These are phyloP conservation scores for Fusarium agapanthi DNA, from an alignment of 2,329 filamentous ascomycete species.

Conservation along the genomic window DNA sequence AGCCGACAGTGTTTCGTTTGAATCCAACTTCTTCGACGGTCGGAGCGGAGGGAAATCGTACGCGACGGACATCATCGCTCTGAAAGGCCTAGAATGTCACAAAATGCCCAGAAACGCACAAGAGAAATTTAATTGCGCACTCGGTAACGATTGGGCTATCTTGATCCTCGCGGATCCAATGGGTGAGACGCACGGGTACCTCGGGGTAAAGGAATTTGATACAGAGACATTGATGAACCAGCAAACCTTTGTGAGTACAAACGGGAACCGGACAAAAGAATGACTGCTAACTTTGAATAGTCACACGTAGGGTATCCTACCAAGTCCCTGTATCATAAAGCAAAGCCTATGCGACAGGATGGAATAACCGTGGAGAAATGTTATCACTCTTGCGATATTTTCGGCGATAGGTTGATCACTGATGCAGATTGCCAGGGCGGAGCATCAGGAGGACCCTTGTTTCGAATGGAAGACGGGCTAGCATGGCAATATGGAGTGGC, in stretches of 20 bases:
- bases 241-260: neutral
- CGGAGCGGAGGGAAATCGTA: neutral
- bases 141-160: constrained; percentile 10
- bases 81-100: neutral
- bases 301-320: constrained; percentile 2
- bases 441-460: constrained; percentile 22
- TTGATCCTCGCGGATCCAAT: constrained; percentile 8
- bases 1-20: neutral
- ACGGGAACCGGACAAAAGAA: accelerated
- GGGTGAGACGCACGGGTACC: constrained; percentile 1
- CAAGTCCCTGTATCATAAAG: accelerated
- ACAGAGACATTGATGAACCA: neutral
- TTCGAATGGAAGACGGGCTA: neutral
- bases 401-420: neutral
- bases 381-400: neutral
- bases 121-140: neutral
- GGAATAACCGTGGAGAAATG: neutral
- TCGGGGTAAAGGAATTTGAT: neutral
- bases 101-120: too few species aligned
- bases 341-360: neutral
- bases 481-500: constrained; percentile 2
- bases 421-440: neutral
- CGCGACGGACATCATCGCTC: neutral
- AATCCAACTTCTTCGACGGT: neutral
- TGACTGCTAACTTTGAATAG: neutral